Evolutionary conservation across 768 basidiomycete genomes (phyloP).

Genomic region (Termitomyces sp.): DNA sequence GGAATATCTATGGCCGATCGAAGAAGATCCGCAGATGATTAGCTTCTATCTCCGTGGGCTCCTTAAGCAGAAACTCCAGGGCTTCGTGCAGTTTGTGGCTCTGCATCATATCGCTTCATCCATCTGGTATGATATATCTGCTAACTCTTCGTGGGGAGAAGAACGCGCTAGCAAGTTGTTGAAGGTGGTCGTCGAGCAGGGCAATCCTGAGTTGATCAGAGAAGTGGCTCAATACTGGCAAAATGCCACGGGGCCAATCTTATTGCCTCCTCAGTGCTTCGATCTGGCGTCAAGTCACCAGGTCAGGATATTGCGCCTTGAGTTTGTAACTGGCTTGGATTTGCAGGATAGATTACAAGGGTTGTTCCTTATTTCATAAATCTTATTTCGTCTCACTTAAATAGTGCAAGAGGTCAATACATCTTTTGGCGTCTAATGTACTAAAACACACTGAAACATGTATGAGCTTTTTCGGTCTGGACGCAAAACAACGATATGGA

Average conservation of each 20-base stretch:
- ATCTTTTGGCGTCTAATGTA: too few relatives aligned
- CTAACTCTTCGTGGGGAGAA: constrained; percentile 18
- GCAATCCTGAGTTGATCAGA: constrained; percentile 36
- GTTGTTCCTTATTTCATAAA: constrained; percentile 7
- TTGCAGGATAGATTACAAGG: constrained; percentile 10
- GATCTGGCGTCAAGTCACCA: neutral
- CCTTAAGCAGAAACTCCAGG: constrained; percentile 35
- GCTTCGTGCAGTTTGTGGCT: constrained; percentile 62
- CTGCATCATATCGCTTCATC: constrained; percentile 74
- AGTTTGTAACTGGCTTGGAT: constrained; percentile 7
- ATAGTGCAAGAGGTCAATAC: neutral
- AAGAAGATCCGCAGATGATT: constrained; percentile 55
- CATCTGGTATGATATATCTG: constrained; percentile 63
- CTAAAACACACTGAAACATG: neutral
- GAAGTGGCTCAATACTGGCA: constrained; percentile 52
- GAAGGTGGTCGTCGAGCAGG: constrained; percentile 45
- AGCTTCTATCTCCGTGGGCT: constrained; percentile 60
- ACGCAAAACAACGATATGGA: neutral
- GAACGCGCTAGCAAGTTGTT: constrained; percentile 42
- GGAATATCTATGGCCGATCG: constrained; percentile 70
- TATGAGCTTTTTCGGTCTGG: neutral
- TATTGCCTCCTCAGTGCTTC: constrained; percentile 13
- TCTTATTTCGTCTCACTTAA: neutral
- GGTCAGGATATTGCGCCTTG: constrained; percentile 5
- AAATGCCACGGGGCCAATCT: neutral